Evolutionary conservation across 2,329 filamentous ascomycete species (phyloP), one percentile per base, ranked within the genome.

Genomic region (Trichophyton benhamiae): DNA sequence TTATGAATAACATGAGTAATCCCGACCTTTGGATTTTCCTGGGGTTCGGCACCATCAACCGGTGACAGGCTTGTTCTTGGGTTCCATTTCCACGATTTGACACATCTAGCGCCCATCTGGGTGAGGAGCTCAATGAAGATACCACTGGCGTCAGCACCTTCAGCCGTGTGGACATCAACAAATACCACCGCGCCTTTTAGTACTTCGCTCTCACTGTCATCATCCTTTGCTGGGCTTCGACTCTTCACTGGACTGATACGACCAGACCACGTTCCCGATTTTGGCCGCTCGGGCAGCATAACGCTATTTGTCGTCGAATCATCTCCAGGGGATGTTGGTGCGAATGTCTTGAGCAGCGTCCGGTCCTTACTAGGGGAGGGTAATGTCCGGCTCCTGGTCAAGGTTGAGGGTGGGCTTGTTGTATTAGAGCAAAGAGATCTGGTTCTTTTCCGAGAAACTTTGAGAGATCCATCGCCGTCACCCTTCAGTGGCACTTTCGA

Each of bases 1-100:
- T 95, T 96, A 78, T 86, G 96, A 5, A 96, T 84, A 6, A 96
- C 88, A 69, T 96, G 91, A 0, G 90, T 95, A 67, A 95, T 89
- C 3, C 86, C 87, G 63, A 89, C 77, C 70, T 84, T 87, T 27
- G 49, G 49, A 57, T 69, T 68, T 13, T 74, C 70, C 57, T 68
- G 70, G 3, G 70, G 65, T 8, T 72, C 70, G n/a, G 65, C 67
- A 1, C 65, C 68, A 52, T 72, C 72, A 17, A 68, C 67, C 5
- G 72, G 73, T 4, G 71, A 72, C 20, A 75, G 58, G 64, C 75
- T 77, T 17, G 72, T 67, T n/a, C 72, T 69, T n/a, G 84, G 83
- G 68, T 86, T 87, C 86, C 88, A 91, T 52, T 78, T 77, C 89
- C 89, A 94, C 13, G 79, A 80, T 73, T 86, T 88, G 49, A 91